Percentiles rank a stretch among this genome's conserved stretches.
Evolutionary conservation across 345 rosid species (phyloP).

Genomic region (Melastoma malabathricum): DNA sequence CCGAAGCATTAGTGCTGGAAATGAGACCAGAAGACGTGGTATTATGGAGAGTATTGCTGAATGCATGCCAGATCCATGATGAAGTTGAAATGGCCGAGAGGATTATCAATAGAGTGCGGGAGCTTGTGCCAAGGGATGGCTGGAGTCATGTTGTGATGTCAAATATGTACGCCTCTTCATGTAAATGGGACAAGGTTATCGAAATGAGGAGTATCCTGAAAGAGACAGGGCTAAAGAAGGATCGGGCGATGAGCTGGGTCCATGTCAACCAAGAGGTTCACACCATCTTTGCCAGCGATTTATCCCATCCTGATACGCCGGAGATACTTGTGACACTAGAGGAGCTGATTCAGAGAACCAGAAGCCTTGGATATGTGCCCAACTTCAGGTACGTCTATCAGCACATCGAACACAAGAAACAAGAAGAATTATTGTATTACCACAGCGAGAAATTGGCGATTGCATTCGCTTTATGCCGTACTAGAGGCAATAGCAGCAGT

Average conservation of each 20-base stretch:
- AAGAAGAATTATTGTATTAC: slow-evolving; percentile 34
- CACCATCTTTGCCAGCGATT: slow-evolving; percentile 55
- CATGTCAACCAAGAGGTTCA: slow-evolving; percentile 38
- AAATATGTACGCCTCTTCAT: slow-evolving; percentile 37
- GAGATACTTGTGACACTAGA: slow-evolving; percentile 26
- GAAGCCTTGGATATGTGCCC: slow-evolving; percentile 40
- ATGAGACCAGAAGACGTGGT: slow-evolving; percentile 40
- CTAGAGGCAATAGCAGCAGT: slow-evolving; percentile 17
- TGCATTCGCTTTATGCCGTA: slow-evolving; percentile 50
- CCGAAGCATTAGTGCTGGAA: slow-evolving; percentile 28
- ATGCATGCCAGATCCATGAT: slow-evolving; percentile 41
- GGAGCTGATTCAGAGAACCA: slow-evolving; percentile 30
- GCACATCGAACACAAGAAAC: slow-evolving; percentile 32
- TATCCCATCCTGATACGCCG: slow-evolving; percentile 24
- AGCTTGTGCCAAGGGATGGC: slow-evolving; percentile 43
- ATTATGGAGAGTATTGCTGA: slow-evolving; percentile 49
- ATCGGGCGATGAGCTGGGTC: slow-evolving; percentile 61
- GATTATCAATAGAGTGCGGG: slow-evolving; percentile 29
- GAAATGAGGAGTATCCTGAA: slow-evolving; percentile 39
- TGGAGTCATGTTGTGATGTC: slow-evolving; percentile 45
- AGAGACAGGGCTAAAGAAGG: slow-evolving; percentile 43
- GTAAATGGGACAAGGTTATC: slow-evolving; percentile 38
- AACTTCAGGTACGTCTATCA: slow-evolving; percentile 44
- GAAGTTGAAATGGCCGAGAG: slow-evolving; percentile 32
- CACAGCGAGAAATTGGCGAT: slow-evolving; percentile 73